A percentile compares a stretch with the other conserved stretches of the same genome.
These are phyloP conservation scores for Pilatotrama ljubarskyi DNA, from an alignment of 768 basidiomycete species.

Conservation along the genomic window DNA sequence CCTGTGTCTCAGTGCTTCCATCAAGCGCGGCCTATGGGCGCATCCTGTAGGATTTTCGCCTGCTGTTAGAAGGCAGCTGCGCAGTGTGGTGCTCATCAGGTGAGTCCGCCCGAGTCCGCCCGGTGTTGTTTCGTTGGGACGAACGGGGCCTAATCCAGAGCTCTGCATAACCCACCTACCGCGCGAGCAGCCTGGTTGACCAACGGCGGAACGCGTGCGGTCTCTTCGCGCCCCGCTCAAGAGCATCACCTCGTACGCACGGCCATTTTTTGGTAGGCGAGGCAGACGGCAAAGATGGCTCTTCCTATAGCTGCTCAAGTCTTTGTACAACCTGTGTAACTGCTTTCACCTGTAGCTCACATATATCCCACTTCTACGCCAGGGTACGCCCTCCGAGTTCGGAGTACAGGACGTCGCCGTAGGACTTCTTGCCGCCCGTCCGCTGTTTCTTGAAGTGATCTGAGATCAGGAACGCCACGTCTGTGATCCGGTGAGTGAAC, in stretches of 20 bases:
- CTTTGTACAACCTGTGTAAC: not conserved
- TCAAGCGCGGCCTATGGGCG: no score
- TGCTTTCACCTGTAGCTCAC: not conserved
- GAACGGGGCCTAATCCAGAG: no score
- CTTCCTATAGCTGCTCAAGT: no score
- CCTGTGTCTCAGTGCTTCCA: no score
- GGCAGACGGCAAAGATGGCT: no score
- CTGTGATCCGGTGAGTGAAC: conserved; percentile 34
- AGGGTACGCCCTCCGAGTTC: conserved; percentile 31
- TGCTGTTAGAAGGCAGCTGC: not conserved
- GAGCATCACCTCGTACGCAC: no score
- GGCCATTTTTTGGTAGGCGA: no score
- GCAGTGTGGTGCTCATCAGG: not conserved
- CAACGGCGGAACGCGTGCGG: no score
- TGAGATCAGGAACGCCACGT: conserved; percentile 85
- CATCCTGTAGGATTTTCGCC: not conserved
- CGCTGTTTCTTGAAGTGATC: conserved; percentile 77
- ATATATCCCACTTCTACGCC: not conserved
- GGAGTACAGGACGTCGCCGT: conserved; percentile 32
- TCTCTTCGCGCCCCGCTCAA: not conserved
- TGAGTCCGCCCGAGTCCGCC: not conserved
- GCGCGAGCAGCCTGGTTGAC: no score
- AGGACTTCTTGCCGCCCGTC: conserved; percentile 19
- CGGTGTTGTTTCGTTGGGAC: not conserved
- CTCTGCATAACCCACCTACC: no score